These are phyloP conservation scores for Fusarium mundagurra DNA, from an alignment of 2,329 filamentous ascomycete genomes.

Conservation along the genomic window DNA sequence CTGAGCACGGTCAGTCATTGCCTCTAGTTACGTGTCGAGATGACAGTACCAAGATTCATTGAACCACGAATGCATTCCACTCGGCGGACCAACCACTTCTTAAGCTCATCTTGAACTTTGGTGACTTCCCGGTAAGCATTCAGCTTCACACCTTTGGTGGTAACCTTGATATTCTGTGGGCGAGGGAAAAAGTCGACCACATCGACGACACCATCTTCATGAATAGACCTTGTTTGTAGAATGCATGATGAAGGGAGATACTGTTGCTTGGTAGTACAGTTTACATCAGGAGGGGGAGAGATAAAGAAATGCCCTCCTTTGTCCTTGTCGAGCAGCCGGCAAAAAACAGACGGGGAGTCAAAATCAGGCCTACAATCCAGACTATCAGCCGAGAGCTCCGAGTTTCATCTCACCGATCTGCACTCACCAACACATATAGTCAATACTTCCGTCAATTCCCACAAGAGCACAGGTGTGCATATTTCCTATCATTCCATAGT, in stretches of 20 bases:
- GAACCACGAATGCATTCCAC: constrained; percentile 77
- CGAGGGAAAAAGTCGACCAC: constrained; percentile 81
- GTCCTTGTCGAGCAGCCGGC: constrained; percentile 76
- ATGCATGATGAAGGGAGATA: constrained; percentile 81
- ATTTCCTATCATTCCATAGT: constrained; percentile 84
- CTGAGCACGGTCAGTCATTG: constrained; percentile 44
- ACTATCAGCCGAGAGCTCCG: neutral
- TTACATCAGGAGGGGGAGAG: constrained; percentile 59
- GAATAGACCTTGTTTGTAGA: constrained; percentile 79
- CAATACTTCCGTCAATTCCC: constrained; percentile 77
- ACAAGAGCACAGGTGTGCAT: constrained; percentile 83
- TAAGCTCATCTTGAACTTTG: constrained; percentile 68
- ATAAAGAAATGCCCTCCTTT: constrained; percentile 81
- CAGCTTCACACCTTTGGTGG: constrained; percentile 58
- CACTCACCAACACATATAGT: constrained; percentile 79
- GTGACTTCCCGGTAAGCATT: constrained; percentile 64
- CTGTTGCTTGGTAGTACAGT: constrained; percentile 78
- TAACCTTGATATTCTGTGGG: constrained; percentile 66
- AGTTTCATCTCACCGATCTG: neutral
- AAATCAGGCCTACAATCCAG: constrained; percentile 72
- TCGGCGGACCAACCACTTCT: constrained; percentile 75
- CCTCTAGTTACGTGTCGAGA: neutral
- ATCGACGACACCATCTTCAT: constrained; percentile 78
- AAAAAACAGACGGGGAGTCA: constrained; percentile 80
- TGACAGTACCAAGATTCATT: constrained; percentile 63